These are phyloP conservation scores for Mycena alexandri DNA, from an alignment of 768 basidiomycete genomes.

Conservation along the genomic window DNA sequence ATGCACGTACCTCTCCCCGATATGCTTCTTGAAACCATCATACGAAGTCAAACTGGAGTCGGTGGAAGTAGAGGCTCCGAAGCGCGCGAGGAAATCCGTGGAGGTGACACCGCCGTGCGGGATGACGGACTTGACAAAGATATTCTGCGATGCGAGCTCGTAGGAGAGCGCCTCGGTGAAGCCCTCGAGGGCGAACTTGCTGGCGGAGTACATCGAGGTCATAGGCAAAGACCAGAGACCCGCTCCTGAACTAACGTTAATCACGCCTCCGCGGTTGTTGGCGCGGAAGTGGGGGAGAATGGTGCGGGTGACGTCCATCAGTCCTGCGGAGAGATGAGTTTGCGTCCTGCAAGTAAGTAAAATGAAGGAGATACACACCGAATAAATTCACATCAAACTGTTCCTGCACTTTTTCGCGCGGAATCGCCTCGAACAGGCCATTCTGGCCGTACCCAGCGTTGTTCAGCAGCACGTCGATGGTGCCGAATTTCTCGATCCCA, in stretches of 20 bases:
- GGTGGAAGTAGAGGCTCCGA: constrained; percentile 20
- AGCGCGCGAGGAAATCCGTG: constrained; percentile 34
- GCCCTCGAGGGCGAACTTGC: constrained; percentile 43
- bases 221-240: constrained; percentile 38
- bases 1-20: constrained; percentile 26
- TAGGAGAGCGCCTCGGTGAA: constrained; percentile 42
- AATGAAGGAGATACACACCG: constrained; percentile 17
- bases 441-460: constrained; percentile 41
- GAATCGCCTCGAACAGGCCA: constrained; percentile 40
- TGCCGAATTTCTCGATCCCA: constrained; percentile 31
- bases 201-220: constrained; percentile 39
- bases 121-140: constrained; percentile 39
- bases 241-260: constrained; percentile 41
- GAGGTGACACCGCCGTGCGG: constrained; percentile 39
- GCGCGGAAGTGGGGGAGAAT: constrained; percentile 40
- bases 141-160: constrained; percentile 40
- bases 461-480: constrained; percentile 38
- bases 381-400: constrained; percentile 42
- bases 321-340: constrained; percentile 21
- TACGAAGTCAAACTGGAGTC: constrained; percentile 32
- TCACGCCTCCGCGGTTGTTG: constrained; percentile 36
- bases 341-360: background rate
- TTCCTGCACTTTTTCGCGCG: constrained; percentile 37
- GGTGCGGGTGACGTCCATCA: constrained; percentile 41
- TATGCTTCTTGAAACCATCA: constrained; percentile 24